Conservation (phyloP, 805 yeast genomes). For the Teunomyces barrocoloradensis region DNA sequence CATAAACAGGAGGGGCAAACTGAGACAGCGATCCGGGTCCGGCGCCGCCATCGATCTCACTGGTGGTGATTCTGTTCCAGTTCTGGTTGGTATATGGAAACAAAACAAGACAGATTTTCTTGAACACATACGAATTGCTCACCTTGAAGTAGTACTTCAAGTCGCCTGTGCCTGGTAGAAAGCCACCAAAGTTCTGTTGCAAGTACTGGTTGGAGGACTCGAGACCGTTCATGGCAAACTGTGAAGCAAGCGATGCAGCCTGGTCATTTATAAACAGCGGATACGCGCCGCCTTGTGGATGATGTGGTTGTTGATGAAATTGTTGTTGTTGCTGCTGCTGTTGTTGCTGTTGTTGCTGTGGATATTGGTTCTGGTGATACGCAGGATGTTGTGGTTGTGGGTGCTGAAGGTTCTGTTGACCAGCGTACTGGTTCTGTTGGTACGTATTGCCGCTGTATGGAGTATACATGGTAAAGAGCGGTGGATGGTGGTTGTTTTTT, state of each 20-base stretch:
- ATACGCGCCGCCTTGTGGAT: slow-evolving; percentile 16
- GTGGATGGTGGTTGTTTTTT: neutral
- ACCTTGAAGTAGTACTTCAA: slow-evolving; percentile 89
- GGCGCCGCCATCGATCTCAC: slow-evolving; percentile 29
- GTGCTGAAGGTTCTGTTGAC: slow-evolving; percentile 24
- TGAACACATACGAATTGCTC: slow-evolving; percentile 79
- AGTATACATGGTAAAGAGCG: slow-evolving; percentile 29
- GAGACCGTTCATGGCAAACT: slow-evolving; percentile 82
- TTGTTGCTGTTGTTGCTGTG: slow-evolving; percentile 19
- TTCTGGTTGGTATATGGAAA: slow-evolving; percentile 84
- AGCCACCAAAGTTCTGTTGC: slow-evolving; percentile 63
- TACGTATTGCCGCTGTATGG: slow-evolving; percentile 33
- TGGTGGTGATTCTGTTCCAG: slow-evolving; percentile 62
- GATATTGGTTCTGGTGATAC: slow-evolving; percentile 15
- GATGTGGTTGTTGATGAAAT: slow-evolving; percentile 4
- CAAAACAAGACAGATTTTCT: slow-evolving; percentile 67
- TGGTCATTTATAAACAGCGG: slow-evolving; percentile 68
- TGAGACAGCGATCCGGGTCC: slow-evolving; percentile 20
- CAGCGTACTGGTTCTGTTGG: slow-evolving; percentile 6
- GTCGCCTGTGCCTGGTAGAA: slow-evolving; percentile 50
- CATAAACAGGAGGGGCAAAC: slow-evolving; percentile 78
- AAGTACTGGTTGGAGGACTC: slow-evolving; percentile 76
- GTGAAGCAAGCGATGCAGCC: slow-evolving; percentile 79
- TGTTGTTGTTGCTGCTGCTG: slow-evolving; percentile 24
- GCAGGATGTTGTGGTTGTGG: slow-evolving; percentile 29